These are phyloP conservation scores for Plenodomus tracheiphilus DNA, from an alignment of 2,329 filamentous ascomycete genomes.

Conservation along the genomic window DNA sequence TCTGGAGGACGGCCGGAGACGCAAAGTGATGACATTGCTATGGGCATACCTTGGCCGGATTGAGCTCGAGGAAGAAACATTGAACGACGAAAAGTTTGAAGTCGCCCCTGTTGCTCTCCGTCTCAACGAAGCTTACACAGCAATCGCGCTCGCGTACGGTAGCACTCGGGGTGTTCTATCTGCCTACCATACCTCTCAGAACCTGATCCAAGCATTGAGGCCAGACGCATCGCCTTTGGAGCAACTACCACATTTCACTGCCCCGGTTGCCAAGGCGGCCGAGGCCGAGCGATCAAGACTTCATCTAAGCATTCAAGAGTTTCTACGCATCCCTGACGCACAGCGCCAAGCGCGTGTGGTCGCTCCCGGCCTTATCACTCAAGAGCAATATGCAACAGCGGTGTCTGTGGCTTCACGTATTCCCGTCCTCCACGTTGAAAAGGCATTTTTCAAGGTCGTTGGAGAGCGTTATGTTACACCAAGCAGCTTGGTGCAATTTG, in stretches of 20 bases:
- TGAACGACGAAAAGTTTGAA: constrained; percentile 86
- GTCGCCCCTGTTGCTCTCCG: constrained; percentile 83
- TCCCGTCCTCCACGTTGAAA: constrained; percentile 80
- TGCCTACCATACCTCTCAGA: constrained; percentile 80
- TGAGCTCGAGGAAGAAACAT: constrained; percentile 74
- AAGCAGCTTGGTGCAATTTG: constrained; percentile 87
- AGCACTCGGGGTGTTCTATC: constrained; percentile 80
- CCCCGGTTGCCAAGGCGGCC: constrained; percentile 63
- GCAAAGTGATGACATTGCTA: constrained; percentile 85
- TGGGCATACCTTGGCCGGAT: constrained; percentile 95
- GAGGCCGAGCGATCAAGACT: constrained; percentile 66
- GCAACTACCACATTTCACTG: constrained; percentile 85
- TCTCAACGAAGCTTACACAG: constrained; percentile 82
- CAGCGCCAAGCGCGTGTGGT: constrained; percentile 73
- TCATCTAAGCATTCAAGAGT: constrained; percentile 80
- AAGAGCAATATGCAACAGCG: constrained; percentile 75
- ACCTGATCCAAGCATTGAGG: constrained; percentile 84
- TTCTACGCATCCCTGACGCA: constrained; percentile 80
- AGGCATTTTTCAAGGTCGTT: constrained; percentile 97
- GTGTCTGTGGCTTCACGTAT: constrained; percentile 80
- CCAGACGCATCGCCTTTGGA: constrained; percentile 84
- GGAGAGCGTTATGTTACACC: constrained; percentile 93
- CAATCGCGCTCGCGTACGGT: constrained; percentile 85
- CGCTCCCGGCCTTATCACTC: constrained; percentile 70
- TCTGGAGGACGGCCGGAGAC: constrained; percentile 75